Evolutionary conservation across 1,284 basidiomycete species (phyloP), one percentile per base, ranked within the genome.

Genomic region (Vanrija sp.): DNA sequence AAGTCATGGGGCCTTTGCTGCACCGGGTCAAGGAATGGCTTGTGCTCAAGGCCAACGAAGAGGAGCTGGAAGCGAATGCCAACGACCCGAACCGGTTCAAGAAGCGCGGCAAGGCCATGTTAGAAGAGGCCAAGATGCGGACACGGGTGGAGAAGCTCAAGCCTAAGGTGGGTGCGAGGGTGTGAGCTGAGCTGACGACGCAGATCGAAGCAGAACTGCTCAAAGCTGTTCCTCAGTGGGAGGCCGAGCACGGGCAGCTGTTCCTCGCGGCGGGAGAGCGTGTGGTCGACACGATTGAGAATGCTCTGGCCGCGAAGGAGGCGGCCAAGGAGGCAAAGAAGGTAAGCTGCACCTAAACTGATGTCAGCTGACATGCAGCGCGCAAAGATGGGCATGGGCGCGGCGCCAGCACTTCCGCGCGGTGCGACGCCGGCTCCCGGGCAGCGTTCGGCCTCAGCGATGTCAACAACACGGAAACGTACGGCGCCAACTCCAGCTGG

Each of bases 41-140:
- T 65, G 86, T 88, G 39, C 87, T 98, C n/a, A 88, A 89, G 52
- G 85, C 86, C 49, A 92, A 98, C 65, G 87, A 91, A 76, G 88
- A 87, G 69, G 91, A 96, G 69, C 81, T 97, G 18, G 87, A 86
- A 61, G 73, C 76, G 50, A 68, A 65, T 40, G 61, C 64, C 58
- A 65, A 62, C 8, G 74, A 77, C 58, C 74, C 75, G 7, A 69
- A 74, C 53, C 58, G 76, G 16, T 76, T 77, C 60, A 70, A 67
- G 52, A 69, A 68, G 47, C 61, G 75, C 86, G 81, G 89, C 83
- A 54, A 89, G 83, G 50, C 80, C 83, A 59, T 98, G 46, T 78
- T 98, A 46, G 82, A 91, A 46, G 95, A 99, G 76, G 95, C 98
- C 79, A 97, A 96, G 82, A 92, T 96, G 87, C 83, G 95, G 51